Percentiles rank a stretch among this genome's conserved stretches.
Evolutionary conservation across 202 grass and related monocot species (phyloP).

Genomic region (Miscanthus sacchariflorus): DNA sequence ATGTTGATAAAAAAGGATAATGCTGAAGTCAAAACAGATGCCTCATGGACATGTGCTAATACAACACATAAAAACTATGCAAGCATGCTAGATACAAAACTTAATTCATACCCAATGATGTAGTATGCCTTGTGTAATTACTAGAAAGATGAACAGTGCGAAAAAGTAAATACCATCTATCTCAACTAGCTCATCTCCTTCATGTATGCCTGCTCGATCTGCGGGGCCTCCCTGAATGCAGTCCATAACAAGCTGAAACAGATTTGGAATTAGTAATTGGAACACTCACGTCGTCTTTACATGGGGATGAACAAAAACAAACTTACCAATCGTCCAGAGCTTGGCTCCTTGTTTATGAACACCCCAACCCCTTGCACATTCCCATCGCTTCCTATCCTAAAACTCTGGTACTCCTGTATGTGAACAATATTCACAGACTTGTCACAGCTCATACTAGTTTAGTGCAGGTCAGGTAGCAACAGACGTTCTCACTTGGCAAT

Average conservation of each 20-base stretch:
- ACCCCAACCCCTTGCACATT: conserved; percentile 92
- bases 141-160: background rate
- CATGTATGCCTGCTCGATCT: conserved; percentile 84
- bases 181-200: conserved; percentile 94
- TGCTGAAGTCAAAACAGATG: background rate
- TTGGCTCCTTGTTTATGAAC: conserved; percentile 92
- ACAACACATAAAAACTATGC: background rate
- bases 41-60: background rate
- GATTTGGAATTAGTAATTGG: conserved; percentile 21
- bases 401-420: conserved; percentile 92
- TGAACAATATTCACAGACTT: conserved; percentile 32
- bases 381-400: conserved; percentile 91
- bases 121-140: background rate
- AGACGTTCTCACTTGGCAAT: background rate
- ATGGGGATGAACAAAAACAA: background rate
- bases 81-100: background rate
- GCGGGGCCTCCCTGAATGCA: conserved; percentile 92
- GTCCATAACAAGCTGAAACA: conserved; percentile 82
- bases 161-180: conserved; percentile 71
- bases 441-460: background rate
- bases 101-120: conserved; percentile 10
- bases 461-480: background rate
- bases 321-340: conserved; percentile 73
- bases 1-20: background rate
- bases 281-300: background rate